Evolutionary conservation across 176 grass and related monocot genomes (phyloP).

Genomic region (Poa pratensis): DNA sequence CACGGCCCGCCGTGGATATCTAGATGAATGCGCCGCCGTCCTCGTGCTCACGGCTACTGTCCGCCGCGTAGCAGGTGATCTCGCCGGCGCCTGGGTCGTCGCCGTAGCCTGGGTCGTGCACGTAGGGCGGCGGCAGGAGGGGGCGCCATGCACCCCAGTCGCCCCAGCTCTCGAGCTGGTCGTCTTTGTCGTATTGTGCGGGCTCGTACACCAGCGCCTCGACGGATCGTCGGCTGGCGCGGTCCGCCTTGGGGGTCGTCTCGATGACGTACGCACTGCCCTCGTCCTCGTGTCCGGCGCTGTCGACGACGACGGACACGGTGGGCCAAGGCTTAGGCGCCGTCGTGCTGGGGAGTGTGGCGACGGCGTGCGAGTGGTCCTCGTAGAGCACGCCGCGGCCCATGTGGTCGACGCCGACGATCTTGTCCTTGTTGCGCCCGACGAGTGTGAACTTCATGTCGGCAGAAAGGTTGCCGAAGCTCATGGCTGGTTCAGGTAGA

Average conservation of each 20-base stretch:
- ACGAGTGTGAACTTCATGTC: background rate
- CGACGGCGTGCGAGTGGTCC: background rate
- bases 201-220: background rate
- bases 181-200: too few species aligned
- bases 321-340: background rate
- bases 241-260: background rate
- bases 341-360: background rate
- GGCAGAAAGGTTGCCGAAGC: background rate
- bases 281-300: background rate
- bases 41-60: background rate
- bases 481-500: background rate
- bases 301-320: background rate
- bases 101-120: too few species aligned
- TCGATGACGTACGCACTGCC: background rate
- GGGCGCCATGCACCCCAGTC: background rate
- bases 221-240: background rate
- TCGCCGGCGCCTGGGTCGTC: background rate
- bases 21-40: background rate
- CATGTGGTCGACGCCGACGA: background rate
- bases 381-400: background rate
- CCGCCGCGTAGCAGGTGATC: background rate
- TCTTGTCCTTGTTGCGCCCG: background rate
- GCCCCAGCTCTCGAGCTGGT: background rate
- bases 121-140: slow-evolving; percentile 2
- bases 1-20: background rate